Base-by-base conservation (phyloP, 2,329 filamentous ascomycete genomes). In the Lachnellula occidentalis region DNA sequence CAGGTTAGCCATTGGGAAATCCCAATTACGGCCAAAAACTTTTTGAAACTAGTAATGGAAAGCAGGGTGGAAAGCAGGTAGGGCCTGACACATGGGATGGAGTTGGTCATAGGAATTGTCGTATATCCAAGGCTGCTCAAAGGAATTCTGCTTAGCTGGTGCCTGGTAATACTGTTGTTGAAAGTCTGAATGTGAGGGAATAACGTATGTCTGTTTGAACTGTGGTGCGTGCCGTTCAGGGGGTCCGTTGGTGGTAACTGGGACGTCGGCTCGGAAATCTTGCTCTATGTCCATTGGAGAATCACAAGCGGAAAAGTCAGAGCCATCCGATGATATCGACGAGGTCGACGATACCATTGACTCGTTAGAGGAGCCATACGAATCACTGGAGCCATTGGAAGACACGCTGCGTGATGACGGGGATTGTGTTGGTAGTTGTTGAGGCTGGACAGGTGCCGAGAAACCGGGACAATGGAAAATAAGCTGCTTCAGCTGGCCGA, bases 401-500 rank as follows among this genome's bases (percentile, higher is more conserved):
- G 53, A 53, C 4, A 54, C 34, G 17, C 53, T 45, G 24, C 43
- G 48, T 9, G 56, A 58, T n/a, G 54, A 57, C 12, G 41, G 45
- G 19, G 57, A 54, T 24, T 63, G 58, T 19, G 60, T 53, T 39
- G 51, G 48, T 39, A 45, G 45, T 15, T 54, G 56, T 9, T 50
- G 54, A 36, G 54, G 53, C 48, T 57, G 57, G 31, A 56, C 56
- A 14, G 58, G 62, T 15, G 59, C 60, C 21, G 66, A 63, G 54
- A 70, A 69, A 37, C 51, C 56, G 9, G 51, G 49, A 56, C 92
- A 96, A 59, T 83, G 79, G 65, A 87, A 70, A 69, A 97, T 94
- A 69, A 87, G 77, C 62, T 82, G 78, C 67, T 87, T 85, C 53
- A 99, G 80, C 73, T 96, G 88, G 53, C 83, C 74, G 60, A 99